phyloP scores from a whole-genome alignment of 1,139 yeast genomes.

The Pichia sp. region DNA sequence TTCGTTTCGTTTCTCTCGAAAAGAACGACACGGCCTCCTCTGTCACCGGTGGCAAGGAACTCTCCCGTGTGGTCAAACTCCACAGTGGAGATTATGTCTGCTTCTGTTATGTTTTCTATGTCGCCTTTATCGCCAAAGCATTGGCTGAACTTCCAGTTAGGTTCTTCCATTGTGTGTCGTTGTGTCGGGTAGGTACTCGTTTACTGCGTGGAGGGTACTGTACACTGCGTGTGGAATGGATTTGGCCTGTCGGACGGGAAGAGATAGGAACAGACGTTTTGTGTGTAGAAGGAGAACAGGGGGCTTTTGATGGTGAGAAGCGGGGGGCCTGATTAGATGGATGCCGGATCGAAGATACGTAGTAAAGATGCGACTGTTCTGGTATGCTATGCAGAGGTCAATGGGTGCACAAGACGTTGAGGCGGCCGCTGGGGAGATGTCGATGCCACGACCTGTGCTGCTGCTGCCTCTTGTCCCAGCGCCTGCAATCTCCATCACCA shows the following conservation, averaged over 20 bases:
- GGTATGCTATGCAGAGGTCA: not conserved
- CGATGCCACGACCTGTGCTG: not conserved
- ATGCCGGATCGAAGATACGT: not conserved
- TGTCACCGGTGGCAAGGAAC: constrained; percentile 95
- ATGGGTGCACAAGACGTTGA: not conserved
- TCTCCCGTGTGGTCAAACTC: constrained; percentile 96
- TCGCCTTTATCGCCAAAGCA: constrained; percentile 99
- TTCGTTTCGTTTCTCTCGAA: constrained; percentile 84
- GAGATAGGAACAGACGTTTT: not conserved
- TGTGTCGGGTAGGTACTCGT: not conserved
- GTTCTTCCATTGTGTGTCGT: constrained; percentile 25
- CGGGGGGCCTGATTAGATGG: not conserved
- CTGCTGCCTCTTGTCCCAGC: not conserved
- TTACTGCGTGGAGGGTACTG: not conserved
- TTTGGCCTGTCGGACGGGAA: not conserved
- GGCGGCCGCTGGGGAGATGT: not conserved
- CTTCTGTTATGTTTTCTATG: constrained; percentile 92
- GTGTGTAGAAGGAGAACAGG: not conserved
- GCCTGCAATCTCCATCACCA: not conserved
- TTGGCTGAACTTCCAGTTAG: constrained; percentile 67
- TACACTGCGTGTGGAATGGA: not conserved
- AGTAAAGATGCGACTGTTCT: not conserved
- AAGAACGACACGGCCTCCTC: constrained; percentile 95
- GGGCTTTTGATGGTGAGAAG: not conserved
- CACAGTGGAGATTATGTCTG: constrained; percentile 95